Base-by-base conservation (phyloP, 1,284 basidiomycete species). In the Sanghuangporus sanghuang region DNA sequence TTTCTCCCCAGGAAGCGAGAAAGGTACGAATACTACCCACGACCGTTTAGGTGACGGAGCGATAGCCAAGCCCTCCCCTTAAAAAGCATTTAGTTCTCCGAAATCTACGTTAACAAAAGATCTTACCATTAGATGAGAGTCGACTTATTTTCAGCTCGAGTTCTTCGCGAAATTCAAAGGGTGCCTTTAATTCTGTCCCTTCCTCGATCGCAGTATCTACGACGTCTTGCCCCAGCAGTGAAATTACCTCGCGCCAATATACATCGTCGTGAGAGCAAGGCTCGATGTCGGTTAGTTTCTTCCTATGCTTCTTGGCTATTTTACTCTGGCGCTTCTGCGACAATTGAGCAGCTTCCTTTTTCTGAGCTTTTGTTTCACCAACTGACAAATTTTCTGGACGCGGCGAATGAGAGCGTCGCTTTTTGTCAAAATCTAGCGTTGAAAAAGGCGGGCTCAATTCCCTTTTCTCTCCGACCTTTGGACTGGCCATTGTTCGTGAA, bases 11-110 rank as follows among this genome's bases (percentile, higher is more conserved):
- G 94, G 92, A 16, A 97, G 80, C 3, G 87, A 85, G 68, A 95
- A 92, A 0, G 95, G 95, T 0, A 91, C 84, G 36, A 93, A 79
- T 40, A 96, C 78, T 0, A 88, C 87, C 92, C 95, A 96, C 46
- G 85, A 81, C 2, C 79, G 79, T 57, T 78, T 75, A 0, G 77
- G 72, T 1, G 75, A 74, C 0, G 81, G 78, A 16, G 82, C 78
- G 16, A 84, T 68, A 1, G 85, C 89, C n/a, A 94, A 75, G 0
- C 87, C 89, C 68, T 88, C 85, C 58, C 90, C 90, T 93, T 58
- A 35, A n/a, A 52, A 62, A 61, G 21, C 6, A 23, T 21, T 16
- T 23, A 27, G 44, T 39, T 27, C 39, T 53, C 40, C 62, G 44
- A 35, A 6, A 27, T 36, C 6, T 21, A 63, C 46, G 39, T 38